Conservation (phyloP, 176 grass and related monocot species). For the Aegilops speltoides region DNA sequence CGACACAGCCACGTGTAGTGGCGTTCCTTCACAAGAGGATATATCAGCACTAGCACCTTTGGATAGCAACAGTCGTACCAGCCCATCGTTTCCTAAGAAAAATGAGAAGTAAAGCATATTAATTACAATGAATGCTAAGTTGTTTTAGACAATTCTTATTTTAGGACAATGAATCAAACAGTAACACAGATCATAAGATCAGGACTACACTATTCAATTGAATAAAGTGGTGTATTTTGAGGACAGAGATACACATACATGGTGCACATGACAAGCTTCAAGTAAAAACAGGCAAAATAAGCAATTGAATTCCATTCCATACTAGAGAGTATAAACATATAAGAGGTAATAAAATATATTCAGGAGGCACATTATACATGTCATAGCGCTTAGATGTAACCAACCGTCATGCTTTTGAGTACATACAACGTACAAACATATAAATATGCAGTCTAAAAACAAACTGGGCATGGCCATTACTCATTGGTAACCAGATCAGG, state of each 20-base stretch:
- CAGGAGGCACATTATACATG: not conserved
- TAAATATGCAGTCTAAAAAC: not conserved
- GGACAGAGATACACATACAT: not conserved
- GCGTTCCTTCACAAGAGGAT: conserved; percentile 33
- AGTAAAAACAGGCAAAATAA: not conserved
- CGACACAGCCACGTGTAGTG: conserved; percentile 32
- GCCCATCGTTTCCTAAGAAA: conserved; percentile 15
- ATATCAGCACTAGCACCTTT: conserved; percentile 40
- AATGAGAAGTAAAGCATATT: not conserved
- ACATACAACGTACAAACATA: not conserved
- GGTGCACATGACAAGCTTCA: not conserved
- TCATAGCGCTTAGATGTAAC: not conserved
- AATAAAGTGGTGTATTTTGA: not conserved
- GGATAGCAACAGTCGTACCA: conserved; percentile 43
- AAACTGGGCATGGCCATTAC: not conserved
- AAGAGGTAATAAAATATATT: not conserved
- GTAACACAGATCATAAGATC: not conserved
- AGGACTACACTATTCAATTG: not conserved
- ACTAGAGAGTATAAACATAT: not conserved
- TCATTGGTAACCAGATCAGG: not conserved
- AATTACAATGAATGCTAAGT: not conserved
- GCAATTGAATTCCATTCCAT: not conserved
- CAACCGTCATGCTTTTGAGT: not conserved
- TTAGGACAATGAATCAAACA: not conserved
- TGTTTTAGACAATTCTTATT: not conserved